These are phyloP conservation scores for Lasiodiplodia hormozganensis DNA, from an alignment of 2,329 filamentous ascomycete species.

Conservation along the genomic window DNA sequence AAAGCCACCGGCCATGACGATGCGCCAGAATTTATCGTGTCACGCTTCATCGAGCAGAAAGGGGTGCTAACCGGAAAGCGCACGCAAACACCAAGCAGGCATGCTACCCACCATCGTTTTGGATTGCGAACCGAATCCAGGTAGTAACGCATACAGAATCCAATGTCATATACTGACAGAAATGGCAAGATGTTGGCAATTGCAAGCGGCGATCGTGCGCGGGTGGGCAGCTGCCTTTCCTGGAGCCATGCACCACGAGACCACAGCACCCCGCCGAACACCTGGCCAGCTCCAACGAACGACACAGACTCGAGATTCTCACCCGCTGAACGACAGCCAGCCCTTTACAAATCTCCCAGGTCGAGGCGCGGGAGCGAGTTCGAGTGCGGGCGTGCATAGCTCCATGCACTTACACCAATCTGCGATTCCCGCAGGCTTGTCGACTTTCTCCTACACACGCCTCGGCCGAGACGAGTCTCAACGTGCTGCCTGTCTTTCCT, in stretches of 20 bases:
- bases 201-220: neutral
- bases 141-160: too few relatives aligned
- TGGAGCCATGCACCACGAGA: neutral
- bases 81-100: too few relatives aligned
- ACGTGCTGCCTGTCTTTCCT: neutral
- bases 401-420: neutral
- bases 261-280: neutral
- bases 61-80: too few relatives aligned
- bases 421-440: neutral
- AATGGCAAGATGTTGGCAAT: neutral
- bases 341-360: neutral
- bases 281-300: neutral
- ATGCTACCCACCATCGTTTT: too few relatives aligned
- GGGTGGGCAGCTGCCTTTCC: neutral
- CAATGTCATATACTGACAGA: too few relatives aligned
- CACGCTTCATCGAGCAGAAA: too few relatives aligned
- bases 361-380: neutral
- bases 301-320: neutral
- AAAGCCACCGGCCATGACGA: too few relatives aligned
- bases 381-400: neutral
- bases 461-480: neutral
- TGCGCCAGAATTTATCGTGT: too few relatives aligned
- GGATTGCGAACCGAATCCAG: too few relatives aligned
- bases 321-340: neutral
- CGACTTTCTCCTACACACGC: neutral